phyloP scores from a whole-genome alignment of 1,284 basidiomycete species.

The Sutorius eximius region DNA sequence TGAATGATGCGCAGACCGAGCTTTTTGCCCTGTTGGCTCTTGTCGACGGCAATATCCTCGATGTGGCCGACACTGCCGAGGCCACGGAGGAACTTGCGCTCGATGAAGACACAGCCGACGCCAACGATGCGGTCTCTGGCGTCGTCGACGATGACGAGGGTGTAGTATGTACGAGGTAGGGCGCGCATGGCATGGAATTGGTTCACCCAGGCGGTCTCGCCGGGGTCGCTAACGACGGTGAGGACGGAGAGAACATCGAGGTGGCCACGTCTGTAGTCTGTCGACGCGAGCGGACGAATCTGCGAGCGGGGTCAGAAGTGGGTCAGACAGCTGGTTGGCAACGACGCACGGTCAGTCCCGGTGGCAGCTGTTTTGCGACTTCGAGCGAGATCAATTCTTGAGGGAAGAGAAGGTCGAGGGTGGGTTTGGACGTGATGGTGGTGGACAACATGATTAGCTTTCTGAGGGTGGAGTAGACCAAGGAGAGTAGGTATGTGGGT shows the following conservation, averaged over 20 bases:
- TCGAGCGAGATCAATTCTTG: constrained; percentile 63
- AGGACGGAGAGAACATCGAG: constrained; percentile 82
- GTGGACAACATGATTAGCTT: constrained; percentile 12
- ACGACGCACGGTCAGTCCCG: constrained; percentile 41
- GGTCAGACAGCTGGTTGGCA: background rate
- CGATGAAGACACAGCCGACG: constrained; percentile 83
- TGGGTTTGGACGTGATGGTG: constrained; percentile 31
- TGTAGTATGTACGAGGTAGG: constrained; percentile 72
- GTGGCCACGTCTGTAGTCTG: constrained; percentile 85
- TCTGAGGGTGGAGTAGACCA: background rate
- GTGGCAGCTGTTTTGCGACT: constrained; percentile 55
- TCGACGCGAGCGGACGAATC: constrained; percentile 87
- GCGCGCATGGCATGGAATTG: constrained; percentile 66
- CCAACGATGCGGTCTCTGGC: constrained; percentile 79
- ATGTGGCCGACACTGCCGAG: constrained; percentile 89
- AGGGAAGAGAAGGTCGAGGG: constrained; percentile 78
- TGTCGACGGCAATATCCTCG: constrained; percentile 95
- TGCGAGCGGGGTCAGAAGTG: constrained; percentile 33
- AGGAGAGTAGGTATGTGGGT: constrained; percentile 3
- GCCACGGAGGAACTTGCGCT: constrained; percentile 89
- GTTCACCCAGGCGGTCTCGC: constrained; percentile 63
- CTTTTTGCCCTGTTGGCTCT: constrained; percentile 84
- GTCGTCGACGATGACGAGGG: constrained; percentile 81
- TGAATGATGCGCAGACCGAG: constrained; percentile 88
- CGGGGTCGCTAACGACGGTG: constrained; percentile 76